phyloP scores from a whole-genome alignment of 768 basidiomycete species.

The Termitomyces sp. region DNA sequence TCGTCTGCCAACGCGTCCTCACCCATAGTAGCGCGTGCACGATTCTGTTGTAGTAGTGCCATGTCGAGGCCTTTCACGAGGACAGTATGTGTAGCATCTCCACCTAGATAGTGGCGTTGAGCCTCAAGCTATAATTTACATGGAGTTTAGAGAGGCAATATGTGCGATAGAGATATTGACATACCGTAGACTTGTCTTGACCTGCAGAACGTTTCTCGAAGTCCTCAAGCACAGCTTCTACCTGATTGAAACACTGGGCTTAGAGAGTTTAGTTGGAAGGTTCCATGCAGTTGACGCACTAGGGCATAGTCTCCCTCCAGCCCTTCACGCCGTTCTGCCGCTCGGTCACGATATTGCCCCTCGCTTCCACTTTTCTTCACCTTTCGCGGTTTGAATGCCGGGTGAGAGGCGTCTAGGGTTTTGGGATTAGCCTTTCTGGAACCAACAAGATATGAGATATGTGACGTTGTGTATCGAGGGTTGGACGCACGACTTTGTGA shows the following conservation, averaged over 20 bases:
- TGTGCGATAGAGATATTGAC: constrained; percentile 14
- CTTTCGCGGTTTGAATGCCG: constrained; percentile 79
- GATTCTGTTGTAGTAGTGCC: constrained; percentile 81
- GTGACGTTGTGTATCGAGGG: constrained; percentile 4
- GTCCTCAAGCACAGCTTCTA: constrained; percentile 77
- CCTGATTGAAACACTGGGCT: constrained; percentile 32
- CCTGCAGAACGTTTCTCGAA: constrained; percentile 65
- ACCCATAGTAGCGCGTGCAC: constrained; percentile 45
- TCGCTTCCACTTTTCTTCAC: constrained; percentile 51
- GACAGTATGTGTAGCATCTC: constrained; percentile 80
- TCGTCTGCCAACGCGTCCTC: constrained; percentile 60
- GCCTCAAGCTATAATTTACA: constrained; percentile 53
- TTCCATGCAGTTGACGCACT: constrained; percentile 29
- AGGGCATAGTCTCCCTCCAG: constrained; percentile 69
- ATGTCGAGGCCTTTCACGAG: constrained; percentile 89
- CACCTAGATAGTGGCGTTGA: constrained; percentile 74
- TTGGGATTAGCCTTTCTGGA: constrained; percentile 36
- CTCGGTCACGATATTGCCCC: constrained; percentile 66
- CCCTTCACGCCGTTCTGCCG: constrained; percentile 66
- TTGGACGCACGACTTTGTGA: constrained; percentile 25
- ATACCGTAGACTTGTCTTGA: constrained; percentile 55
- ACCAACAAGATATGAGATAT: neutral
- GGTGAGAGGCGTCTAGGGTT: constrained; percentile 40
- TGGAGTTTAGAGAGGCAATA: neutral
- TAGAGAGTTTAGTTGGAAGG: neutral